A percentile compares a stretch with the other conserved stretches of the same genome.
Conservation (phyloP, 345 rosid genomes). For the Lagerstroemia speciosa region DNA sequence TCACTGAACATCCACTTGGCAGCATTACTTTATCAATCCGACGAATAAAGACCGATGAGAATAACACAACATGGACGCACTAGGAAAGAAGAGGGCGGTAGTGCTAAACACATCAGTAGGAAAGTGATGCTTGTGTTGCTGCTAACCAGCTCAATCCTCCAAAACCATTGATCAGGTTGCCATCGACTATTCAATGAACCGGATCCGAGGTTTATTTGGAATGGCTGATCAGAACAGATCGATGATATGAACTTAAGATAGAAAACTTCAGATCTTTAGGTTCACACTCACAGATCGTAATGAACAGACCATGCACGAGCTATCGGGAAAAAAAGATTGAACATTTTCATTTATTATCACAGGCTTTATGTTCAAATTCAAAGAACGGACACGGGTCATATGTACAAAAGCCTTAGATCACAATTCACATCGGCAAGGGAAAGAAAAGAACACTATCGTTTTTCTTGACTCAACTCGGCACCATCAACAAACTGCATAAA, state of each 20-base stretch:
- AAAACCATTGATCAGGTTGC: not conserved
- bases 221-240: not conserved
- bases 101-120: not conserved
- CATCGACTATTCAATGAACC: not conserved
- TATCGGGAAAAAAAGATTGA: no score
- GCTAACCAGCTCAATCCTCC: not conserved
- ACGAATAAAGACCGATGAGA: not conserved
- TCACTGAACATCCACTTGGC: not conserved
- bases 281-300: no score
- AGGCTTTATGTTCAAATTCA: not conserved
- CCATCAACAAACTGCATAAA: not conserved
- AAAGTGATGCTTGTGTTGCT: not conserved
- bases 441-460: not conserved
- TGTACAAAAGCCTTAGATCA: conserved; percentile 7
- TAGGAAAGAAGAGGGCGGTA: not conserved
- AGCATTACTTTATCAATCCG: not conserved
- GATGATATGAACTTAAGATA: not conserved
- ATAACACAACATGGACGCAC: not conserved
- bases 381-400: not conserved
- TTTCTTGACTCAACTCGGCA: not conserved
- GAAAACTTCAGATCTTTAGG: no score
- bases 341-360: not conserved
- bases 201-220: not conserved
- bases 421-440: conserved; percentile 1
- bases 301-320: no score